Evolutionary conservation across 495 filamentous ascomycete species (phyloP), one percentile per base, ranked within the genome.

Genomic region (Neurospora sp.): DNA sequence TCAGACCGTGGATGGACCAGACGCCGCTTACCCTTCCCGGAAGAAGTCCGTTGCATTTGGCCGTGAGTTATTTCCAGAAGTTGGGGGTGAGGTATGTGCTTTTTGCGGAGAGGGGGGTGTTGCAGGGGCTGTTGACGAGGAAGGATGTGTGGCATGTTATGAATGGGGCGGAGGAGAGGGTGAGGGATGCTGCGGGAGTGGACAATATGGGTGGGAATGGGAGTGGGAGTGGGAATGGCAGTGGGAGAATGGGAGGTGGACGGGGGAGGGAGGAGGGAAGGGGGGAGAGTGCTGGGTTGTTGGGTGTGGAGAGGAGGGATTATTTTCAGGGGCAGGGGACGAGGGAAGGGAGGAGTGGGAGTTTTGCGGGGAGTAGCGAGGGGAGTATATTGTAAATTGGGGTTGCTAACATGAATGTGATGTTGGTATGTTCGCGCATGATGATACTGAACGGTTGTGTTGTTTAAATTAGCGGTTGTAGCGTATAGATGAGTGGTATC

Each of bases 91-190:
- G 95, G 42, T 98, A 98, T 82, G 90, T 99, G 5, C 81, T 98
- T 4, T 97, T 98, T 81, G 87, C 88, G 48, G 91, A 96, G 71
- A 88, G 90, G 75, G 96, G 96, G 10, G 86, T 89, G 40, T 80
- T 99, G 48, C 90, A 92, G 79, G 96, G 96, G 2, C 78, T 99
- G 69, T 82, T 98, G 76, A 99, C 96, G 27, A 98, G 98, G 86
- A 98, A 99, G 84, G 96, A 99, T 83, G 90, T 97, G n/a, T 98
- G 94, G 92, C 93, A 92, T 77, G 89, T 97, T 23, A 83, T 99
- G 12, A 94, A 97, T 79, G 92, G 92, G 27, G 89, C 90, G 18
- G 92, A 94, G 76, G 90, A 90, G 81, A 86, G 85, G 73, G 76
- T 83, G 8, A 76, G 82, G 20, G 78, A 81, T 66, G 23, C 23